These are phyloP conservation scores for Perkinsus olseni DNA, from an alignment of 169 alveolate genomes.

Conservation along the genomic window DNA sequence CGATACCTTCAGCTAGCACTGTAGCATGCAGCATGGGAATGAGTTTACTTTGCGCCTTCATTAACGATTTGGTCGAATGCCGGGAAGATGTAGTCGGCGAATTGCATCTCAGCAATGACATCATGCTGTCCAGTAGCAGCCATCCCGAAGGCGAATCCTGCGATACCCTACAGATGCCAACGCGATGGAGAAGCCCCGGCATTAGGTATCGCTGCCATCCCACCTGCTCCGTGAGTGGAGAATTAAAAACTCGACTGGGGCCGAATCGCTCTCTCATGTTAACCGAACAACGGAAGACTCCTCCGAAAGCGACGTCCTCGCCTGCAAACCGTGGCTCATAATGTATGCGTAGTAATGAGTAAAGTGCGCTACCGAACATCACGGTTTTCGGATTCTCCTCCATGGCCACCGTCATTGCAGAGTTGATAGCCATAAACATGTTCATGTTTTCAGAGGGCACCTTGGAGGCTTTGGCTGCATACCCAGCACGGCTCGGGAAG, in stretches of 20 bases:
- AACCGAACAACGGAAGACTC: slow-evolving; percentile 91
- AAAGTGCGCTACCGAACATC: neutral
- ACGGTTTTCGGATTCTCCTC: slow-evolving; percentile 75
- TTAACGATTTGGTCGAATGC: slow-evolving; percentile 80
- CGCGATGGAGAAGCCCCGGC: neutral
- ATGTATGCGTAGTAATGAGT: neutral
- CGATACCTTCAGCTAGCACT: slow-evolving; percentile 53
- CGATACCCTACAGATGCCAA: slow-evolving; percentile 71
- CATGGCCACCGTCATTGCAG: slow-evolving; percentile 83
- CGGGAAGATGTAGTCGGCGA: slow-evolving; percentile 94
- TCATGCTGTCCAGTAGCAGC: slow-evolving; percentile 83
- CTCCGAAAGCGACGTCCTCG: slow-evolving; percentile 98
- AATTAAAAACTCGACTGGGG: slow-evolving; percentile 80
- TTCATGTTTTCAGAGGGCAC: slow-evolving; percentile 62
- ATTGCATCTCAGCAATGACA: slow-evolving; percentile 94
- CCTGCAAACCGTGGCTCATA: slow-evolving; percentile 45
- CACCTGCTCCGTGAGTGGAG: slow-evolving; percentile 90
- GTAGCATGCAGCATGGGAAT: neutral
- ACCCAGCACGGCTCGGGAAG: neutral
- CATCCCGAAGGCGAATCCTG: slow-evolving; percentile 91
- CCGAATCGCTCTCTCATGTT: slow-evolving; percentile 86
- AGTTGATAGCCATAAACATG: slow-evolving; percentile 81
- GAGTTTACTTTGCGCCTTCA: slow-evolving; percentile 15
- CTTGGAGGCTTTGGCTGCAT: neutral
- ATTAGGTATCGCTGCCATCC: neutral